These are phyloP conservation scores for Penicillium coprophilum DNA, from an alignment of 495 filamentous ascomycete genomes.

Conservation along the genomic window DNA sequence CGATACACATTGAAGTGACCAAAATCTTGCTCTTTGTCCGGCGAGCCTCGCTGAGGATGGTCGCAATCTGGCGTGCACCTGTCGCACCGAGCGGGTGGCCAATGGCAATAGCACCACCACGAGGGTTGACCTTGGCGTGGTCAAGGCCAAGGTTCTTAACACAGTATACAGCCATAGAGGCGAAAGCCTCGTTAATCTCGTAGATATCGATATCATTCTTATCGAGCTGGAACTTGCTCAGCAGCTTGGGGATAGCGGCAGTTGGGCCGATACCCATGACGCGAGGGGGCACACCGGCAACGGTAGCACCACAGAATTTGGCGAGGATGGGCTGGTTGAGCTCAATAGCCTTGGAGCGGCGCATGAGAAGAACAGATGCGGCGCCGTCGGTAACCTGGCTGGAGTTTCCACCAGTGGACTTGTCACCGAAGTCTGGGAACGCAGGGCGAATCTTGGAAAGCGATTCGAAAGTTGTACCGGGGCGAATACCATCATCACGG, in stretches of 20 bases:
- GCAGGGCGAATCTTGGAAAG: constrained; percentile 85
- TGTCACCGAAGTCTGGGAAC: constrained; percentile 85
- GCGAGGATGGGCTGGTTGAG: constrained; percentile 89
- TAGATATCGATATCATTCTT: constrained; percentile 83
- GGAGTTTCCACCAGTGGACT: constrained; percentile 91
- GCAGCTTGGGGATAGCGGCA: constrained; percentile 90
- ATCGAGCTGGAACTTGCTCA: constrained; percentile 74
- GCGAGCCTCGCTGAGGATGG: constrained; percentile 77
- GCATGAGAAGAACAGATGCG: constrained; percentile 89
- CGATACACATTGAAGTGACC: constrained; percentile 86
- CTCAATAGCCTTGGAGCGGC: constrained; percentile 81
- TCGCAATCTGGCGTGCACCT: constrained; percentile 77
- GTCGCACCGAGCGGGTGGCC: constrained; percentile 83
- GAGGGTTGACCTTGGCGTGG: constrained; percentile 82
- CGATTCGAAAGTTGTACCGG: constrained; percentile 81
- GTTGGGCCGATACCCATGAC: constrained; percentile 98
- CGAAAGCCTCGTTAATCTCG: constrained; percentile 98
- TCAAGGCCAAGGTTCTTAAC: constrained; percentile 73
- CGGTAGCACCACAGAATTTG: constrained; percentile 91
- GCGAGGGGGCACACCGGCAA: constrained; percentile 83
- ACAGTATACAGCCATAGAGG: constrained; percentile 96
- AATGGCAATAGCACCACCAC: constrained; percentile 77
- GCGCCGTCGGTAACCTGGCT: constrained; percentile 96
- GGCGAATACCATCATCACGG: constrained; percentile 84
- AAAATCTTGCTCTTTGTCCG: constrained; percentile 79